phyloP scores from a whole-genome alignment of 805 yeast species.

The Hanseniaspora mollemarum region DNA sequence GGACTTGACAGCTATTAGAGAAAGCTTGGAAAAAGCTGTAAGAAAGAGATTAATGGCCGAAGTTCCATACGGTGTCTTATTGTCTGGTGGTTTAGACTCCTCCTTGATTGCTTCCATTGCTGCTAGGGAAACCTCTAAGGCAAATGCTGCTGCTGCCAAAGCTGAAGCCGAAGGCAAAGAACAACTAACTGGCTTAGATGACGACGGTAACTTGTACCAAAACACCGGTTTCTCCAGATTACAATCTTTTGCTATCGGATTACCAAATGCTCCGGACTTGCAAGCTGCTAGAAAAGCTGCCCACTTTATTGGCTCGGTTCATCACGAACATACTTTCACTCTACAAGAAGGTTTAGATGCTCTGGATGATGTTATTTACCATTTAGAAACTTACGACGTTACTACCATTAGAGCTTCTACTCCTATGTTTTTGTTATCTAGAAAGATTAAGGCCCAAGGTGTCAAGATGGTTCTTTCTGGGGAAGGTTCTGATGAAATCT shows the following conservation, averaged over 20 bases:
- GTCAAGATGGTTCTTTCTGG: slow-evolving; percentile 98
- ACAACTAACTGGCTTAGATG: slow-evolving; percentile 85
- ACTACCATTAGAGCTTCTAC: slow-evolving; percentile 98
- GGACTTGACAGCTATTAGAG: slow-evolving; percentile 62
- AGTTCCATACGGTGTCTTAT: slow-evolving; percentile 95
- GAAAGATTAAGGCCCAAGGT: slow-evolving; percentile 98
- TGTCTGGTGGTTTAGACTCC: slow-evolving; percentile 96
- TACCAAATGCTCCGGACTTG: slow-evolving; percentile 96
- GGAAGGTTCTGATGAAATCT: slow-evolving; percentile 98
- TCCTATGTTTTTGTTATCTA: slow-evolving; percentile 90
- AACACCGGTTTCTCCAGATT: slow-evolving; percentile 66
- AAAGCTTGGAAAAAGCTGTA: slow-evolving; percentile 81
- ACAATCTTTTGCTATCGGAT: slow-evolving; percentile 94
- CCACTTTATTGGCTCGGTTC: slow-evolving; percentile 86
- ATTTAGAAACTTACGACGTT: slow-evolving; percentile 94
- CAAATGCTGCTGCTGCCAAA: slow-evolving; percentile 42
- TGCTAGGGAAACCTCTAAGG: slow-evolving; percentile 81
- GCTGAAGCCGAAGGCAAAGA: slow-evolving; percentile 36
- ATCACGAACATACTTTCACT: slow-evolving; percentile 96
- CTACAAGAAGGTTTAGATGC: slow-evolving; percentile 95
- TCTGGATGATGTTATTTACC: slow-evolving; percentile 83
- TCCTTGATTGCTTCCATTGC: slow-evolving; percentile 95
- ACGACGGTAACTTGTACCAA: slow-evolving; percentile 61
- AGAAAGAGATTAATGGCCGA: slow-evolving; percentile 99
- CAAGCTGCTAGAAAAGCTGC: slow-evolving; percentile 95